Conservation (phyloP, 1,284 basidiomycete genomes). For the Erythrobasidium hasegawianum region DNA sequence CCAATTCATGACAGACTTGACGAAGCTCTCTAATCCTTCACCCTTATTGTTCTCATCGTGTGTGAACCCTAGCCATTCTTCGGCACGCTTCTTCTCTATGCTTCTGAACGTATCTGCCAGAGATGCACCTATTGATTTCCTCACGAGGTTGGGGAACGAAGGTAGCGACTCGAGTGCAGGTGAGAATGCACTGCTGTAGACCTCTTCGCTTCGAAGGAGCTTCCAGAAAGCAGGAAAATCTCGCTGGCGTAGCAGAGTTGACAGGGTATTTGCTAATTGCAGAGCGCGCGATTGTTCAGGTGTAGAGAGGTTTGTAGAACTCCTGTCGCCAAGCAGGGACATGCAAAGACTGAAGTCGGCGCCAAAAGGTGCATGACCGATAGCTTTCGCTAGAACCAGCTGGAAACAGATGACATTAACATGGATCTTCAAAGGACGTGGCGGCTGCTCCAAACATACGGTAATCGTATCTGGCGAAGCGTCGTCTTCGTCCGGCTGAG, state of each 20-base stretch:
- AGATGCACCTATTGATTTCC: constrained; percentile 16
- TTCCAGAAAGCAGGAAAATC: constrained; percentile 25
- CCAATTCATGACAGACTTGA: constrained; percentile 9
- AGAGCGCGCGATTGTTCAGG: constrained; percentile 20
- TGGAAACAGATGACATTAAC: too few relatives aligned
- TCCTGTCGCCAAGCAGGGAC: constrained; percentile 75
- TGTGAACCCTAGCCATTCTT: constrained; percentile 21
- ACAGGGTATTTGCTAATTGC: constrained; percentile 15
- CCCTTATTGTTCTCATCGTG: constrained; percentile 1
- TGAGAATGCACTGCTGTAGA: constrained; percentile 14
- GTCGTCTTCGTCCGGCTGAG: constrained; percentile 66
- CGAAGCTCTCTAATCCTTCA: constrained; percentile 15
- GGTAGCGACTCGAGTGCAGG: constrained; percentile 19
- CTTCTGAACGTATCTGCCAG: constrained; percentile 22
- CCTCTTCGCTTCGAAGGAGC: constrained; percentile 9
- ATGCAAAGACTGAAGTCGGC: constrained; percentile 88
- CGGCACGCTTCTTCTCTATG: constrained; percentile 14
- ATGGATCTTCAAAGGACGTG: too few relatives aligned
- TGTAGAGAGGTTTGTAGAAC: constrained; percentile 18
- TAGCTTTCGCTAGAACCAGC: constrained; percentile 75
- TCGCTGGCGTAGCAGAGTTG: constrained; percentile 12
- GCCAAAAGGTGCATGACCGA: constrained; percentile 67
- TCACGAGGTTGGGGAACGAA: constrained; percentile 18
- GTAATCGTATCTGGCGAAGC: constrained; percentile 20
- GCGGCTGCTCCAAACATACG: too few relatives aligned